These are phyloP conservation scores for Kwoniella mangroviensis DNA, from an alignment of 768 basidiomycete genomes.

Conservation along the genomic window DNA sequence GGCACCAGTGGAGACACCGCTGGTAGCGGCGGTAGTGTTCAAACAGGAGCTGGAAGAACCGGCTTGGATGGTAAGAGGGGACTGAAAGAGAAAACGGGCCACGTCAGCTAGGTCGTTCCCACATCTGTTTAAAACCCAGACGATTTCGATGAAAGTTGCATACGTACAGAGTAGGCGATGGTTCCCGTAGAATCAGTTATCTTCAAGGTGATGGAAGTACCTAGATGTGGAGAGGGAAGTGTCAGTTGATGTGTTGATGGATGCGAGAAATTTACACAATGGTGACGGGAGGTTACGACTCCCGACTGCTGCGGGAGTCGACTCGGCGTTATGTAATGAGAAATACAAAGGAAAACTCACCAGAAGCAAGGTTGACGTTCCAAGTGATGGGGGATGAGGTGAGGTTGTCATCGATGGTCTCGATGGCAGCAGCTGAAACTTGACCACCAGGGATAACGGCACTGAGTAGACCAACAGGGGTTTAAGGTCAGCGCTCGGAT, in stretches of 20 bases:
- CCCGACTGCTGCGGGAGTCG: too few relatives aligned
- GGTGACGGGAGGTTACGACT: too few relatives aligned
- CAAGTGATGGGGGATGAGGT: conserved; percentile 42
- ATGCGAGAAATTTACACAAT: too few relatives aligned
- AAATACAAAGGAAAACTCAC: too few relatives aligned
- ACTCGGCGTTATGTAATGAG: too few relatives aligned
- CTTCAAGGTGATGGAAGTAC: conserved; percentile 65
- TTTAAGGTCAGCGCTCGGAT: not conserved
- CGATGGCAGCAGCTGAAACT: conserved; percentile 44
- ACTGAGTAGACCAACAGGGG: conserved; percentile 21
- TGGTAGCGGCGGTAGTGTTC: conserved; percentile 38
- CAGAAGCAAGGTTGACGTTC: conserved; percentile 52
- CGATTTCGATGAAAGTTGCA: conserved; percentile 24
- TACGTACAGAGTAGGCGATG: conserved; percentile 40
- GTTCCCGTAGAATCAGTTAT: conserved; percentile 69
- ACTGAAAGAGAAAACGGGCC: not conserved
- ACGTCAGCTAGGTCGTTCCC: not conserved
- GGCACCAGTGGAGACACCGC: conserved; percentile 31
- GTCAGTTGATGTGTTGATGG: too few relatives aligned
- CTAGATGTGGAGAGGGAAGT: too few relatives aligned
- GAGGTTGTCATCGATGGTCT: conserved; percentile 24
- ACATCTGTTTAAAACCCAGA: too few relatives aligned
- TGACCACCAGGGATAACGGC: conserved; percentile 60
- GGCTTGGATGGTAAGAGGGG: conserved; percentile 36
- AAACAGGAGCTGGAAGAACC: conserved; percentile 48